A percentile compares a stretch with the other conserved stretches of the same genome.
phyloP scores from a whole-genome alignment of 2,329 filamentous ascomycete genomes.

The Simplicillium sp. region DNA sequence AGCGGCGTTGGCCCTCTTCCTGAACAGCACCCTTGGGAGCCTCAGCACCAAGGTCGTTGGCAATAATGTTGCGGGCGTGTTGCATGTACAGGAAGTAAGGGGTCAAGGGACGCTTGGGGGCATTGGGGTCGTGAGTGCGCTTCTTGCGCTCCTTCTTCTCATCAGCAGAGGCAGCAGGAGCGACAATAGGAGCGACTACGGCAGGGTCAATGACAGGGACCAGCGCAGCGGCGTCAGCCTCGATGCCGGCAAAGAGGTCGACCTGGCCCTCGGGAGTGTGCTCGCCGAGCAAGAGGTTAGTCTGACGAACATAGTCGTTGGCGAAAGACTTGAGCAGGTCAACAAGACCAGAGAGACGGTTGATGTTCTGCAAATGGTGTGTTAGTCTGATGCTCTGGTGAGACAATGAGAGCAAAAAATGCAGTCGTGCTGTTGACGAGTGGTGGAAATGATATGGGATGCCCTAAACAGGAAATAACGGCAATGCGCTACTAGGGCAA shows the following conservation, averaged over 20 bases:
- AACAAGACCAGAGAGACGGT: slow-evolving; percentile 67
- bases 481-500: too few relatives aligned
- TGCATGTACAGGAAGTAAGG: slow-evolving; percentile 95
- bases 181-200: slow-evolving; percentile 25
- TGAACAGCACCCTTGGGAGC: slow-evolving; percentile 80
- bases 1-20: slow-evolving; percentile 77
- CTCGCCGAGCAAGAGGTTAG: slow-evolving; percentile 69
- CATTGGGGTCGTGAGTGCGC: slow-evolving; percentile 79
- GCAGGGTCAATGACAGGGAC: slow-evolving; percentile 11
- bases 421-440: too few relatives aligned
- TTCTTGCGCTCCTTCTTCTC: slow-evolving; percentile 88
- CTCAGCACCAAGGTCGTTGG: slow-evolving; percentile 63
- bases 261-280: slow-evolving; percentile 39
- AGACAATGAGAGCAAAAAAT: too few relatives aligned
- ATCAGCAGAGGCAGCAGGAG: slow-evolving; percentile 38
- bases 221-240: slow-evolving; percentile 34
- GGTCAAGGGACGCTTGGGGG: slow-evolving; percentile 86
- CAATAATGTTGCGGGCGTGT: slow-evolving; percentile 74
- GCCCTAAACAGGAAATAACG: too few relatives aligned
- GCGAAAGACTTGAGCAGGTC: slow-evolving; percentile 71
- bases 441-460: too few relatives aligned
- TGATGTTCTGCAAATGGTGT: slow-evolving; percentile 37
- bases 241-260: slow-evolving; percentile 37
- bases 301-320: slow-evolving; percentile 79
- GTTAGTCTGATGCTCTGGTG: slow-evolving; percentile 23